Evolutionary conservation across 108 stramenopile species (phyloP), one percentile per base, ranked within the genome.

Genomic region (Stephanodiscus triporus): DNA sequence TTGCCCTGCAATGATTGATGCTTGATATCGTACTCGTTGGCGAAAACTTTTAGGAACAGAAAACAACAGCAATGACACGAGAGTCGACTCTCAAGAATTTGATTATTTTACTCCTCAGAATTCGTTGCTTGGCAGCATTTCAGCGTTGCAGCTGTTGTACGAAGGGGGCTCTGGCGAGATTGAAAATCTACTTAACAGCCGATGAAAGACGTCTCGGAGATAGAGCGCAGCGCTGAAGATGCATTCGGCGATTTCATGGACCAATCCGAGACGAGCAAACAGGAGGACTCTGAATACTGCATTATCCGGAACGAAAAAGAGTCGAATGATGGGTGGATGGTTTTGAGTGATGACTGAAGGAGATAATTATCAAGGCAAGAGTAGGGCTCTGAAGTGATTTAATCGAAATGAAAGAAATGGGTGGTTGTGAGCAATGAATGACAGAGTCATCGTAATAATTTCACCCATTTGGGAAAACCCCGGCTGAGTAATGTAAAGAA

Each of bases 261-360:
- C 32, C 17, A 22, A 51, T 24, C 32, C 34, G 48, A 56, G 24
- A 13, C 27, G 22, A 51, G 27, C 7, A 27, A 64, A 55, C 56
- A 55, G 60, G 53, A 53, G 0, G 72, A 73, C 32, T 43, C 62
- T 27, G 72, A 55, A 23, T 73, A 73, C 53, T 73, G 32, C 14
- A 54, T 73, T 49, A 55, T 73, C 20, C 6, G 42, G 23, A 54
- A 29, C 1, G 72, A 73, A n/a, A 51, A 23, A n/a, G 72, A 73
- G 50, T 63, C 61, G 10, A 73, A 63, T 22, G 72, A 73, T 43
- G 72, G 72, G 27, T 73, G 72, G 72, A 53, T 73, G 9, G 63
- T 73, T 73, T 63, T 73, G 61, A 73, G 49, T 27, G 62, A 73
- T 63, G 62, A 65, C 32, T 73, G 63, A 73, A 26, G 23, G 23